Base-by-base conservation (phyloP, 2,329 filamentous ascomycete species). In the Fusarium caatingaense region DNA sequence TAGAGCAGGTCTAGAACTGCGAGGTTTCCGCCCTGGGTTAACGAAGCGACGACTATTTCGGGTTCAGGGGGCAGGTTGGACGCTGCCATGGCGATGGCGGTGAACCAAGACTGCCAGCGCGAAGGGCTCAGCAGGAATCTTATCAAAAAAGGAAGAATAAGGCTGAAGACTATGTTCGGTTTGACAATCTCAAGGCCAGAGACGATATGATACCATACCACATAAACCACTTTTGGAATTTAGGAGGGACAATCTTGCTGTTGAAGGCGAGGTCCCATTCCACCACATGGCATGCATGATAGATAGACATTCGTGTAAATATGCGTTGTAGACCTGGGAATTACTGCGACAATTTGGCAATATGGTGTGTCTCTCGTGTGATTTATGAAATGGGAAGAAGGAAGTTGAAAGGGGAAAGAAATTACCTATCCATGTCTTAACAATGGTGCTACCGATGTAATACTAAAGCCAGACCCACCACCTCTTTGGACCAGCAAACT, bases 31-130 rank as follows among this genome's bases (percentile, higher is more conserved):
- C 34, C 50, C 55, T 54, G 56, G 54, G 55, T 67, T 74, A 60
- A 75, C 63, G 73, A 75, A 74, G 73, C 72, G 69, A 75, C 50
- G 72, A 74, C 56, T 69, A 64, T 64, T 69, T 68, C 67, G 69
- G 51, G 45, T 72, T 68, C 69, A 65, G 51, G 54, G 66, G 64
- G 32, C 46, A 13, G 28, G 37, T 45, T 21, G 40, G 34, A 18
- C 23, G 13, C 55, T 41, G 54, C 51, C 63, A 68, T 34, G 55
- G 21, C 40, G 34, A 70, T 58, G 45, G 50, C 41, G 21, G 42
- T 41, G 57, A 50, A 32, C 37, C 21, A 34, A 13, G 55, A 25
- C 41, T 44, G 16, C 41, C 21, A 44, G 21, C 21, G 10, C 13
- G 16, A 44, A 44, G n/a, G 34, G 16, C 49, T 42, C 21, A 16